A percentile compares a stretch with the other conserved stretches of the same genome.
These are phyloP conservation scores for Leccinum pallidistipes DNA, from an alignment of 1,284 basidiomycete species.

Conservation along the genomic window DNA sequence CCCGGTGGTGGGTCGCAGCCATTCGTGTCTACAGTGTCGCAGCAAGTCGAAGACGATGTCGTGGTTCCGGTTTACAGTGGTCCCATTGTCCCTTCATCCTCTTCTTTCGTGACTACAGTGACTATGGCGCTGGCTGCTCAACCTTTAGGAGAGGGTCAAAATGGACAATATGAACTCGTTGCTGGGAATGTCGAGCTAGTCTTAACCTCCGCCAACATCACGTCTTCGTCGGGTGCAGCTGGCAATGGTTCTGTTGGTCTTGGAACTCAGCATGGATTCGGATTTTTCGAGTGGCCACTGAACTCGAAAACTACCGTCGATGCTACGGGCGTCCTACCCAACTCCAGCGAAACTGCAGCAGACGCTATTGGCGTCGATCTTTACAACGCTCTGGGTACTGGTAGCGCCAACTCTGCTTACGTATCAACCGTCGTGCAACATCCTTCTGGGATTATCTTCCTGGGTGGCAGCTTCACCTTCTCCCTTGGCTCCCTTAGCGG, in stretches of 20 bases:
- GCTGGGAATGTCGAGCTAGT: slow-evolving; percentile 79
- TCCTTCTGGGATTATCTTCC: slow-evolving; percentile 62
- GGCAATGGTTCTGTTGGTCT: slow-evolving; percentile 33
- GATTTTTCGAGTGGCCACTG: slow-evolving; percentile 81
- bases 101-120: slow-evolving; percentile 74
- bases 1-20: slow-evolving; percentile 69
- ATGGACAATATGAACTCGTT: slow-evolving; percentile 74
- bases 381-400: slow-evolving; percentile 54
- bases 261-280: slow-evolving; percentile 53
- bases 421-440: slow-evolving; percentile 64
- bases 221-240: slow-evolving; percentile 33
- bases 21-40: slow-evolving; percentile 67
- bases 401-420: slow-evolving; percentile 37
- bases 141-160: slow-evolving; percentile 59
- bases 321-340: slow-evolving; percentile 61
- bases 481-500: slow-evolving; percentile 55
- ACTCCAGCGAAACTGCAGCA: slow-evolving; percentile 70
- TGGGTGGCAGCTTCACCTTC: slow-evolving; percentile 79
- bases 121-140: slow-evolving; percentile 64
- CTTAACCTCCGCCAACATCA: slow-evolving; percentile 60
- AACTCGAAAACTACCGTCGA: slow-evolving; percentile 44
- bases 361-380: slow-evolving; percentile 63
- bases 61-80: slow-evolving; percentile 76
- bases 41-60: slow-evolving; percentile 71
- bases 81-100: slow-evolving; percentile 71